Evolutionary conservation across 371 early-diverging fungal species (phyloP).

Genomic region (Saksenaea vasiformis): DNA sequence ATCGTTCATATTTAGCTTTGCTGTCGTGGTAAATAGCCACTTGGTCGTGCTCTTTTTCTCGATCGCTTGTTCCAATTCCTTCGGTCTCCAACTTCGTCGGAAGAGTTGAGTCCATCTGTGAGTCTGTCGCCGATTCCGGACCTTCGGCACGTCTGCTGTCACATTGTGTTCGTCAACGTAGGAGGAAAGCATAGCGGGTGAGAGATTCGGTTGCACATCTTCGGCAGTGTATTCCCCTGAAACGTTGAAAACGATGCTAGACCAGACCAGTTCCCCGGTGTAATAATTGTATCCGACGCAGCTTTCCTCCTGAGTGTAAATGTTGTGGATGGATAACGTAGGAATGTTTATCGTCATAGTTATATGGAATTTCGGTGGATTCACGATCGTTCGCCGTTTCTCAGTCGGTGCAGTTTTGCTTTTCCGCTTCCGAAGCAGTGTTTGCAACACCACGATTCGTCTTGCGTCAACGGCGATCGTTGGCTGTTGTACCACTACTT

Average conservation of each 20-base stretch:
- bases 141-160: background rate
- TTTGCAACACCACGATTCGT: background rate
- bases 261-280: background rate
- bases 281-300: background rate
- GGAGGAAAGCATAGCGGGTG: constrained; percentile 15
- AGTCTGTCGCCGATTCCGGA: constrained; percentile 20
- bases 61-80: background rate
- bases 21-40: constrained; percentile 18
- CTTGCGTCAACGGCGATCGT: constrained; percentile 9
- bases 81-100: constrained; percentile 32
- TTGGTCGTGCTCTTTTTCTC: background rate
- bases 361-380: background rate
- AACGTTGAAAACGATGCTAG: constrained; percentile 15
- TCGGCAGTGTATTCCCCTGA: constrained; percentile 24
- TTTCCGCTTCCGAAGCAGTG: background rate
- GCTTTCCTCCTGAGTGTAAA: background rate
- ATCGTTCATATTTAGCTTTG: constrained; percentile 11
- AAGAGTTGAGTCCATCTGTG: constrained; percentile 41
- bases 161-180: background rate
- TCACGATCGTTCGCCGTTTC: background rate
- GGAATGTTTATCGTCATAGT: background rate
- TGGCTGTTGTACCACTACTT: constrained; percentile 11
- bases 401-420: background rate
- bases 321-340: background rate
- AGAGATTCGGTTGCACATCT: constrained; percentile 9